phyloP scores from a whole-genome alignment of 495 filamentous ascomycete genomes.

The Trichoderma parareesei region DNA sequence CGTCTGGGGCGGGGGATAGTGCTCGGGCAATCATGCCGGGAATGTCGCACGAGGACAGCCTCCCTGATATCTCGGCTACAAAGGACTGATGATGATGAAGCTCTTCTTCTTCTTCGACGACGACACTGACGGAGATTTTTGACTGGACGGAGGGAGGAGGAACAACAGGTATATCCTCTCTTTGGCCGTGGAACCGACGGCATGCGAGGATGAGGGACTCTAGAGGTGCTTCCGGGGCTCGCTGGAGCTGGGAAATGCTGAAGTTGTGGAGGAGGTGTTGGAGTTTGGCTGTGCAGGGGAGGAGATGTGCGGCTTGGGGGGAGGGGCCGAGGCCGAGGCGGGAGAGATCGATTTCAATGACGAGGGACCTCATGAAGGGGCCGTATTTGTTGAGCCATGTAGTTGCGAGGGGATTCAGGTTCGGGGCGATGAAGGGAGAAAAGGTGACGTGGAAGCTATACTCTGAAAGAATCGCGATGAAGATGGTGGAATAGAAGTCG shows the following conservation, averaged over 20 bases:
- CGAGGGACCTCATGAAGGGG: conserved; percentile 21
- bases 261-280: conserved; percentile 16
- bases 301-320: conserved; percentile 10
- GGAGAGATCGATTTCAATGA: conserved; percentile 25
- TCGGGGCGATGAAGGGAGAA: conserved; percentile 18
- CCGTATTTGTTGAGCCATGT: conserved; percentile 19
- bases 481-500: conserved; percentile 20
- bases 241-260: conserved; percentile 12
- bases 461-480: conserved; percentile 20
- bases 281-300: conserved; percentile 9
- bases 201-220: conserved; percentile 21
- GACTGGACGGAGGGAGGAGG: background rate
- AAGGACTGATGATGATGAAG: background rate
- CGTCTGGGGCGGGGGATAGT: background rate
- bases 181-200: conserved; percentile 21
- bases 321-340: conserved; percentile 18
- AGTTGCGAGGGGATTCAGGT: conserved; percentile 15
- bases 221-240: conserved; percentile 10
- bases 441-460: conserved; percentile 25
- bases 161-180: conserved; percentile 1
- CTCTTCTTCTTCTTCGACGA: background rate
- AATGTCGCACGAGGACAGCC: background rate
- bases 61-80: background rate
- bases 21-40: background rate
- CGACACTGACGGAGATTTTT: background rate